Evolutionary conservation across 1,139 yeast genomes (phyloP).

Genomic region (Geotrichum aggregatum): DNA sequence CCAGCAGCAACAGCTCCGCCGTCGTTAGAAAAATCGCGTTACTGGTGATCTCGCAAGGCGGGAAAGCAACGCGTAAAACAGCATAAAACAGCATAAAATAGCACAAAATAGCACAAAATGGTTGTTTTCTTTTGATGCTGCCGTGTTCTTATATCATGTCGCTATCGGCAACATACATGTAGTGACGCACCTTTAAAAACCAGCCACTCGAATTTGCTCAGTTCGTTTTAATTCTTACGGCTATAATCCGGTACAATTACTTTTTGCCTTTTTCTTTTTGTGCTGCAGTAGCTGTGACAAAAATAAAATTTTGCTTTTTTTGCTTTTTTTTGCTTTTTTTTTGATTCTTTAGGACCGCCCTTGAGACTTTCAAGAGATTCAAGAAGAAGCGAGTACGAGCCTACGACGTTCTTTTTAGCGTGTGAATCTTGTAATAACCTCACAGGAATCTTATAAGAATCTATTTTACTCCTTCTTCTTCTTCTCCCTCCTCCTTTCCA

Average conservation of each 20-base stretch:
- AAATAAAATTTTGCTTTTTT: neutral
- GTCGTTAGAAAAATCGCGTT: no score
- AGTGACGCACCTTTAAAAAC: neutral
- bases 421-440: no score
- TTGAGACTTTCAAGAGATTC: neutral
- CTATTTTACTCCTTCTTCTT: neutral
- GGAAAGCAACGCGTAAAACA: no score
- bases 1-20: no score
- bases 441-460: neutral
- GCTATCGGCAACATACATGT: no score
- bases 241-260: neutral
- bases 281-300: neutral
- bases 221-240: neutral
- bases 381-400: no score
- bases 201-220: neutral
- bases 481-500: slow-evolving; percentile 1
- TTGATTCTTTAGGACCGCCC: neutral
- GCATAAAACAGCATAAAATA: no score
- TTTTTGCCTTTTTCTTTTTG: neutral
- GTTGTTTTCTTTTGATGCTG: no score
- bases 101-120: no score
- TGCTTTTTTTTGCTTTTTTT: neutral
- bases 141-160: no score
- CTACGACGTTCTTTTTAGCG: no score
- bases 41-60: no score